Evolutionary conservation across 75 land plant genomes (phyloP), one percentile per base, ranked within the genome.

Genomic region (Azolla pinnata): DNA sequence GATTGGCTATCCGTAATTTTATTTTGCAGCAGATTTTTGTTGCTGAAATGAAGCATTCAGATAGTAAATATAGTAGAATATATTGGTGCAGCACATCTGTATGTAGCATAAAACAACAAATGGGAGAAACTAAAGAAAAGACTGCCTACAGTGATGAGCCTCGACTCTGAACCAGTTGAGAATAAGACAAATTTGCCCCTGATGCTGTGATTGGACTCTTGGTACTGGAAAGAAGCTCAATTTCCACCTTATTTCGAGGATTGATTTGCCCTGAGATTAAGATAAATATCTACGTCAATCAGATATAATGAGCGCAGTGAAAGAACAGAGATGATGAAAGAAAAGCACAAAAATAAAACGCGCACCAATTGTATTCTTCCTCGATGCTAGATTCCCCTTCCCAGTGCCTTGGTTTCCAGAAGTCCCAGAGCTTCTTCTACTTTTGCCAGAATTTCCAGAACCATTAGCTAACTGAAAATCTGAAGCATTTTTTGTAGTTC

Each of bases 351-450:
- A 38, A 38, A 38, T 38, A 8, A 38, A 38, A 38, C 42, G 20
- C 40, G 4, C 50, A 71, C 74, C 69, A 10, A 29, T 59, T 33
- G 61, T 44, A 57, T 52, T 28, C 17, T 58, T 38, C 1, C 75
- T 71, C 19, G 70, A 29, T 23, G 30, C 4, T 12, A 61, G 33
- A 14, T 29, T 31, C 33, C 73, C 69, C 44, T 69, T 58, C 12
- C 74, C 63, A 45, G 60, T 31, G 29, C 74, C 63, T 21, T 61
- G 32, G 25, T 31, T 31, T 31, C 29, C 32, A 29, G 32, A 54
- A 4, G 44, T 51, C 4, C 69, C 56, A n/a, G 64, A 52, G 12
- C 71, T 63, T 21, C 49, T 57, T 12, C 63, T 28, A 25, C 26
- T 28, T 14, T 57, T 50, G 31, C 67, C 61, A 46, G n/a, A 46